Evolutionary conservation across 2,329 filamentous ascomycete genomes (phyloP), one percentile per base, ranked within the genome.

Genomic region (Xenosphaeropsis pyriputrescens): DNA sequence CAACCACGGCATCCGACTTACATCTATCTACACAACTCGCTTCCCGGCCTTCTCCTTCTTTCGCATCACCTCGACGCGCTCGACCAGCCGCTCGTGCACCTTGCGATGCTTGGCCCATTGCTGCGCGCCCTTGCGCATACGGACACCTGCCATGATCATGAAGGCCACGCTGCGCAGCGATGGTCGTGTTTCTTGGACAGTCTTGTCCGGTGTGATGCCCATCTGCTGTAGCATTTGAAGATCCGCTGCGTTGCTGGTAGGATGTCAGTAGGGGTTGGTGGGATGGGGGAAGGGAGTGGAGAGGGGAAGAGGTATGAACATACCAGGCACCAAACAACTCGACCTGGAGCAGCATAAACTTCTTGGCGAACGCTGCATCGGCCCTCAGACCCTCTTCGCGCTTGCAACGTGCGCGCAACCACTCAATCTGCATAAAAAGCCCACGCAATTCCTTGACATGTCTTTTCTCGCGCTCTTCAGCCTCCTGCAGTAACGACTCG

Each of bases 271-370:
- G 43, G 39, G 42, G 50, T 47, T 39, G 39, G 18, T 35, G 15
- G 33, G 34, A 36, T 38, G 12, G 33, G 26, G 30, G 34, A 32
- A 35, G 19, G 37, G 26, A 38, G 41, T 13, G 33, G 33, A 39
- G 31, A 35, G 37, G 18, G 22, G 41, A 26, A 41, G 33, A 29
- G 26, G 38, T 14, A 30, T 40, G 41, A 46, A 79, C 84, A 49
- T 78, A 95, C 89, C 88, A 96, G 62, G 85, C 79, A 52, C 85
- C 80, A 50, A 85, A 86, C 50, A 93, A 75, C 49, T 86, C 76
- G 38, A 93, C 74, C 58, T 85, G 77, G 56, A 85, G 67, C 50
- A 78, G 60, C 60, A 95, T 74, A 57, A 85, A 88, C 47, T 72
- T 75, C 68, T 98, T 98, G 45, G 85, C 85, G 61, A 80, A 93